Evolutionary conservation across 2,329 filamentous ascomycete genomes (phyloP), one percentile per base, ranked within the genome.

Genomic region (Davidsoniella eucalypti): DNA sequence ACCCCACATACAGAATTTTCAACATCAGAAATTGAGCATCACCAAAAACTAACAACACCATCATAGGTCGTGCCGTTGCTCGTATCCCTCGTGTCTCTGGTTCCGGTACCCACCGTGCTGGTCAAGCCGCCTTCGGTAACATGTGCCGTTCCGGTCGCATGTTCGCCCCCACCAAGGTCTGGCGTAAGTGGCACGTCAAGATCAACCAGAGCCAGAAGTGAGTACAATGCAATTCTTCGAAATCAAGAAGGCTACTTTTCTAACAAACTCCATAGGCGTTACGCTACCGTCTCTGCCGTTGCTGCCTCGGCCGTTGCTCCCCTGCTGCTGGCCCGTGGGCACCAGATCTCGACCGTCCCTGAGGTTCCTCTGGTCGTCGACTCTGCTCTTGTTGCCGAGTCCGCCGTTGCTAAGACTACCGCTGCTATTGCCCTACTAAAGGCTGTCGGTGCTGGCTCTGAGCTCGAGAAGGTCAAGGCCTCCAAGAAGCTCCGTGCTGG

Each of bases 171-270:
- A 98, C 92, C 74, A 98, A 98, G 84, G 84, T 94, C 76, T 98
- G 92, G 93, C 81, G 92, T 71, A 95, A 94, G 79, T 98, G 92
- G 93, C 92, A 98, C 80, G 80, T 95, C 78, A 96, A 96, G 87
- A 80, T 98, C 81, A 94, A 94, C 80, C 80, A 93, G 72, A 84
- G 84, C 71, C 92, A 98, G 81, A 94, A 92, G 86, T 87, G 68
- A 71, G 79, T 69, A 26, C 50, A 44, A 21, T 42, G 5, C 21
- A 9, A 44, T 41, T 4, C 14, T 4, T 6, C 14, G 3, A 44
- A 8, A 21, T 23, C 4, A 10, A 44, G 37, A 25, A 12, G 12
- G 7, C 29, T 12, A 33, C 4, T 9, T 41, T 21, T 52, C 57
- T 61, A 57, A 61, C 55, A 47, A 57, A 56, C 14, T 18, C 60